Conservation (phyloP, 2,329 filamentous ascomycete species). For the Pyrenochaeta sp. region DNA sequence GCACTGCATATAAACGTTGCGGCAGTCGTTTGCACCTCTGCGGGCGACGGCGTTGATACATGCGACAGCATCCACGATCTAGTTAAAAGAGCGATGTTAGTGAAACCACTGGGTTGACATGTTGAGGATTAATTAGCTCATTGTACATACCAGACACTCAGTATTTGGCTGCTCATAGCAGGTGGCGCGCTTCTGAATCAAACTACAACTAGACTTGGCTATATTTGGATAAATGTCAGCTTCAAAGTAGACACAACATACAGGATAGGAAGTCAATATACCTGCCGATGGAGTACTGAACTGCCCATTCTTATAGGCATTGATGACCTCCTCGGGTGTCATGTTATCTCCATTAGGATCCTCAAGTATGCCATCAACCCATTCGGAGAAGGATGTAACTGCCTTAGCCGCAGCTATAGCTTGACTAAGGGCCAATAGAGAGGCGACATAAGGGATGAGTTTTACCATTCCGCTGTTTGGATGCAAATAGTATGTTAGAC, state of each 20-base stretch:
- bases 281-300: conserved; percentile 16
- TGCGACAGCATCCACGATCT: conserved; percentile 20
- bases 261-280: conserved; percentile 3
- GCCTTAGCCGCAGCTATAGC: conserved; percentile 16
- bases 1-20: conserved; percentile 12
- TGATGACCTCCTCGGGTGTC: conserved; percentile 19
- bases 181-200: conserved; percentile 15
- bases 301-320: conserved; percentile 13
- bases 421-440: conserved; percentile 15
- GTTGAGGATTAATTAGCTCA: conserved; percentile 1
- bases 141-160: conserved; percentile 13
- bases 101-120: background rate
- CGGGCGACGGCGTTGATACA: conserved; percentile 19
- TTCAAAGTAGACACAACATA: conserved; percentile 2
- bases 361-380: conserved; percentile 20
- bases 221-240: conserved; percentile 7
- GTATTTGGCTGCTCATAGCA: conserved; percentile 11
- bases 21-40: conserved; percentile 10
- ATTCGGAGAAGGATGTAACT: conserved; percentile 19
- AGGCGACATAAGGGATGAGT: conserved; percentile 15
- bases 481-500: conserved; percentile 6
- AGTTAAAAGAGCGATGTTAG: conserved; percentile 7
- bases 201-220: conserved; percentile 15
- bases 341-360: conserved; percentile 19
- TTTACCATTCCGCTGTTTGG: conserved; percentile 15